Evolutionary conservation across 2,329 filamentous ascomycete species (phyloP).

Genomic region (Verruconis gallopava): DNA sequence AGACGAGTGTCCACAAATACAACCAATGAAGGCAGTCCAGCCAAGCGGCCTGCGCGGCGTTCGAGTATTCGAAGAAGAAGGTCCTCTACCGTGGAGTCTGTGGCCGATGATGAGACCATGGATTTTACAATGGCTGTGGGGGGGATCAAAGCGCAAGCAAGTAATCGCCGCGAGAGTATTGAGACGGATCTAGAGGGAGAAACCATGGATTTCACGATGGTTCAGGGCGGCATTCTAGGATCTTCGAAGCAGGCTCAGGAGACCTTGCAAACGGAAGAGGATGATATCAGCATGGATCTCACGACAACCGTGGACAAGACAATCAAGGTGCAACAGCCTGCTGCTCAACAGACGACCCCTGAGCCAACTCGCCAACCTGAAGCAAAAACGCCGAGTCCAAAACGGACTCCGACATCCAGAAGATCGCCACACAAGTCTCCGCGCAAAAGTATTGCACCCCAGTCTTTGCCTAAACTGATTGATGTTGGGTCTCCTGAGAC

Average conservation of each 20-base stretch:
- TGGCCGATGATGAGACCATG: constrained; percentile 23
- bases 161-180: constrained; percentile 14
- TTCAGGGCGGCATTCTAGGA: constrained; percentile 21
- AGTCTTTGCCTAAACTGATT: background rate
- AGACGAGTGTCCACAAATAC: constrained; percentile 9
- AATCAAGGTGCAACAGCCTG: constrained; percentile 31
- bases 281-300: constrained; percentile 41
- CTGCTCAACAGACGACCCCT: constrained; percentile 9
- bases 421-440: constrained; percentile 8
- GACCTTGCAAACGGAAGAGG: constrained; percentile 16
- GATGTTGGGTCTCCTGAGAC: background rate
- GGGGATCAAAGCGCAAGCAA: constrained; percentile 18
- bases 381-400: constrained; percentile 6
- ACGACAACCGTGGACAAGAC: constrained; percentile 34
- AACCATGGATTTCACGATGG: constrained; percentile 28
- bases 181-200: constrained; percentile 15
- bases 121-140: constrained; percentile 27
- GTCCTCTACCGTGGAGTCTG: constrained; percentile 6
- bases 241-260: constrained; percentile 14
- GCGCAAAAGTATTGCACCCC: constrained; percentile 6
- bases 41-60: constrained; percentile 6
- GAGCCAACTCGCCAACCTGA: background rate
- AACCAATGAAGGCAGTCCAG: constrained; percentile 7
- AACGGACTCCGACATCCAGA: constrained; percentile 1
- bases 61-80: constrained; percentile 8